phyloP scores from a whole-genome alignment of 2,329 filamentous ascomycete genomes.

The Fusarium sacchari region DNA sequence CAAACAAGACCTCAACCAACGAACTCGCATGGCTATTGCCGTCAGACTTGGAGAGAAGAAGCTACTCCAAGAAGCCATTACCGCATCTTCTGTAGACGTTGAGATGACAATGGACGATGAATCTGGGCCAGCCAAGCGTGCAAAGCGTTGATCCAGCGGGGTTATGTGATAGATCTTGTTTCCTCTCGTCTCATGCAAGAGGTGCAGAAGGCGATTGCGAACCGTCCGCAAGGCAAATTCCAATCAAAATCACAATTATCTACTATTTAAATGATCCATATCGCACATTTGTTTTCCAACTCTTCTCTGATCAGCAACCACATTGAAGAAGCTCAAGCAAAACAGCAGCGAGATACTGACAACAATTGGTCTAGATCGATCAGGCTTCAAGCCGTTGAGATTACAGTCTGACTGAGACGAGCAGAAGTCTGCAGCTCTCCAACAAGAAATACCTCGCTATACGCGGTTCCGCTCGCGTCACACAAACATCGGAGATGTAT shows the following conservation, averaged over 20 bases:
- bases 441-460: not conserved
- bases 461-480: not conserved
- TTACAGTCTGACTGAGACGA: not conserved
- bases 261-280: conserved; percentile 28
- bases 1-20: conserved; percentile 44
- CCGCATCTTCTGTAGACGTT: conserved; percentile 42
- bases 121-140: conserved; percentile 45
- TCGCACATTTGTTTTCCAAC: not conserved
- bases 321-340: not conserved
- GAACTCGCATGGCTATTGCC: conserved; percentile 69
- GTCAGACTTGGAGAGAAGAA: conserved; percentile 79
- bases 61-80: conserved; percentile 66
- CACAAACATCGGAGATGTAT: not conserved
- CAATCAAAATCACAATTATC: conserved; percentile 20
- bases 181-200: conserved; percentile 32
- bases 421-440: not conserved
- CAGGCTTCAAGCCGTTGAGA: not conserved
- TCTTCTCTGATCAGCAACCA: conserved; percentile 1
- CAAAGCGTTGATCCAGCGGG: conserved; percentile 37
- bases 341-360: not conserved
- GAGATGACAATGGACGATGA: conserved; percentile 43
- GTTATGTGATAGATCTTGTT: conserved; percentile 20
- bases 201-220: conserved; percentile 33
- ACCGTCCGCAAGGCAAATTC: conserved; percentile 29
- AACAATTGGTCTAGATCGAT: not conserved